Base-by-base conservation (phyloP, 2,329 filamentous ascomycete species). In the Pyrenochaeta sp. region DNA sequence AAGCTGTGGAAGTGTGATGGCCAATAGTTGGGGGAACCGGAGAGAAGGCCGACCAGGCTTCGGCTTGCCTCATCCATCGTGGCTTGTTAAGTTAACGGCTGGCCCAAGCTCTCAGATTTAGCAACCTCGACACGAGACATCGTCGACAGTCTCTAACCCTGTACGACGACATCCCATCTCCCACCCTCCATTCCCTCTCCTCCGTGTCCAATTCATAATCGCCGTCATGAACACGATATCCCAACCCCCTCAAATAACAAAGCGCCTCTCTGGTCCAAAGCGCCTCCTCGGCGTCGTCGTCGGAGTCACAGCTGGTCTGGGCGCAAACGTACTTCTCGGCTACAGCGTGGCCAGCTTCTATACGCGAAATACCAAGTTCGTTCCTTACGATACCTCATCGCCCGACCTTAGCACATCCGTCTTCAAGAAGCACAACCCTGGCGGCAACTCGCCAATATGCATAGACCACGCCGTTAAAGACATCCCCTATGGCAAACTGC, bases 401-500 rank as follows among this genome's bases (percentile, higher is more conserved):
- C 66, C 73, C 7, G 69, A 76, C 52, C 72, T 74, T 36, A 25
- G 46, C 7, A 69, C 72, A 1, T 24, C 67, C 12, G 44, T 66
- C 2, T 64, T 68, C 39, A 52, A 58, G 13, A 60, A 58, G 3
- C 71, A 75, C 63, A 79, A 79, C 45, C 77, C 77, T 7, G n/a
- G 28, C 13, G 49, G 53, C 19, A 79, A 79, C 52, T 58, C 67
- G 44, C 76, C 76, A 0, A 59, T 64, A 3, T 75, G 72, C 61
- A 74, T 78, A 50, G 77, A 79, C 59, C 74, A 78, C 59, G 72
- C 72, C 4, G 61, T 77, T 36, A 74, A 76, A 32, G 68, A 67
- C 27, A 70, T 79, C 22, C 76, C 77, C 37, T 71, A 78, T 40
- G 58, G 56, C 13, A 66, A 74, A 50, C 63, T 79, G 46, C 69